Evolutionary conservation across 1,284 basidiomycete species (phyloP).

Genomic region (Laetiporus sulphureus): DNA sequence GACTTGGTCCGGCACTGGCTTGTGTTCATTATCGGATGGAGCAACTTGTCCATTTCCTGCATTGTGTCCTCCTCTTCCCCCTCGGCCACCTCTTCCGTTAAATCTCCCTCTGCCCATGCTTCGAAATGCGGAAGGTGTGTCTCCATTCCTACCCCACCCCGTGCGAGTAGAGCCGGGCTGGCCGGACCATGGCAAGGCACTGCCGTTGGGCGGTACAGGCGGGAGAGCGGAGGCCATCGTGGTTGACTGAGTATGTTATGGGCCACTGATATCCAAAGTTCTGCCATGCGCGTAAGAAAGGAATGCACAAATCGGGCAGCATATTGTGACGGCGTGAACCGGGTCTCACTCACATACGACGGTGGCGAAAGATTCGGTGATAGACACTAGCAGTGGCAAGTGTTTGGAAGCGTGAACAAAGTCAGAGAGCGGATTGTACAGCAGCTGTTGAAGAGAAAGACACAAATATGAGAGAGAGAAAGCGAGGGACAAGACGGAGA

Average conservation of each 20-base stretch:
- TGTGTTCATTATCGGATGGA: slow-evolving; percentile 14
- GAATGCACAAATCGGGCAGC: not conserved
- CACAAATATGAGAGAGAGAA: not conserved
- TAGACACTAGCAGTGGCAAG: not conserved
- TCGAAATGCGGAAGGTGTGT: slow-evolving; percentile 44
- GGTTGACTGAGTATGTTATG: not conserved
- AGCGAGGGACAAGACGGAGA: not conserved
- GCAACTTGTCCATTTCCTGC: slow-evolving; percentile 22
- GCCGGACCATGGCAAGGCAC: slow-evolving; percentile 18
- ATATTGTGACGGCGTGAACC: not conserved
- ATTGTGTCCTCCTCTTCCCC: slow-evolving; percentile 31
- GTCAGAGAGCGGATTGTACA: too few species aligned
- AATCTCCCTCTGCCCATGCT: slow-evolving; percentile 21
- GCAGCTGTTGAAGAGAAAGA: not conserved
- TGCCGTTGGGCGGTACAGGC: slow-evolving; percentile 15
- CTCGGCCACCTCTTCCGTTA: slow-evolving; percentile 30
- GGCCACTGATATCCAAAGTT: not conserved
- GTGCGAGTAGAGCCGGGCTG: slow-evolving; percentile 23
- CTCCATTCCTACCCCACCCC: slow-evolving; percentile 40
- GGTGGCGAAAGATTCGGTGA: slow-evolving; percentile 1
- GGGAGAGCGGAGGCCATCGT: slow-evolving; percentile 20
- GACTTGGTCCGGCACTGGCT: slow-evolving; percentile 11
- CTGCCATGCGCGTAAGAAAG: slow-evolving; percentile 5
- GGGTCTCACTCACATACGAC: not conserved
- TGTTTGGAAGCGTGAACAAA: not conserved